A percentile compares a stretch with the other conserved stretches of the same genome.
These are phyloP conservation scores for Zygosaccharomyces pseudobailii DNA, from an alignment of 1,139 yeast species.

Conservation along the genomic window DNA sequence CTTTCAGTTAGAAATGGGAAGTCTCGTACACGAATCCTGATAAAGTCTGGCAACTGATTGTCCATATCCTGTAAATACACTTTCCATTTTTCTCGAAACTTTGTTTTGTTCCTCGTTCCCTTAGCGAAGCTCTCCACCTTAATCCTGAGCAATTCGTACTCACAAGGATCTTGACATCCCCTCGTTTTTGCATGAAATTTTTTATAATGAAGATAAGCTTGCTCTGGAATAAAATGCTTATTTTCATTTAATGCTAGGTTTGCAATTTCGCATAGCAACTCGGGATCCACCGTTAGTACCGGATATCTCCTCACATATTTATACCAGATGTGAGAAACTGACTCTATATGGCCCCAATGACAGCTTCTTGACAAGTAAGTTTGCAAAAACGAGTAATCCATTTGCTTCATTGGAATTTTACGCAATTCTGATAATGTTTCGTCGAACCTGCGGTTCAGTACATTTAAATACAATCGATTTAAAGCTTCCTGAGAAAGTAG, in stretches of 20 bases:
- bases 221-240: slow-evolving; percentile 22
- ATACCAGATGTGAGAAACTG: slow-evolving; percentile 30
- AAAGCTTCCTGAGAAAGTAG: slow-evolving; percentile 13
- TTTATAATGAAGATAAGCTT: slow-evolving; percentile 23
- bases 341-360: slow-evolving; percentile 26
- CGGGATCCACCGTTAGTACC: slow-evolving; percentile 21
- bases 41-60: slow-evolving; percentile 11
- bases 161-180: slow-evolving; percentile 8
- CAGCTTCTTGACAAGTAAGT: slow-evolving; percentile 24
- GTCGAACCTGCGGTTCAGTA: slow-evolving; percentile 27
- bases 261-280: slow-evolving; percentile 25
- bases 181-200: slow-evolving; percentile 8
- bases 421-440: slow-evolving; percentile 15
- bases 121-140: slow-evolving; percentile 31
- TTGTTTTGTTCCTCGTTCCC: slow-evolving; percentile 15
- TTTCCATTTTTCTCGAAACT: slow-evolving; percentile 32
- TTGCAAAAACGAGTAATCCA: slow-evolving; percentile 26
- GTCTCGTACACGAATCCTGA: slow-evolving; percentile 23
- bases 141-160: slow-evolving; percentile 23
- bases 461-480: slow-evolving; percentile 16
- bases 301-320: slow-evolving; percentile 24
- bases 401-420: slow-evolving; percentile 14
- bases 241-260: slow-evolving; percentile 22
- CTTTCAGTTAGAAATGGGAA: slow-evolving; percentile 24
- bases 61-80: slow-evolving; percentile 30